Percentiles rank a stretch among this genome's conserved stretches.
Evolutionary conservation across 345 rosid genomes (phyloP).

Genomic region (Populus nigra): DNA sequence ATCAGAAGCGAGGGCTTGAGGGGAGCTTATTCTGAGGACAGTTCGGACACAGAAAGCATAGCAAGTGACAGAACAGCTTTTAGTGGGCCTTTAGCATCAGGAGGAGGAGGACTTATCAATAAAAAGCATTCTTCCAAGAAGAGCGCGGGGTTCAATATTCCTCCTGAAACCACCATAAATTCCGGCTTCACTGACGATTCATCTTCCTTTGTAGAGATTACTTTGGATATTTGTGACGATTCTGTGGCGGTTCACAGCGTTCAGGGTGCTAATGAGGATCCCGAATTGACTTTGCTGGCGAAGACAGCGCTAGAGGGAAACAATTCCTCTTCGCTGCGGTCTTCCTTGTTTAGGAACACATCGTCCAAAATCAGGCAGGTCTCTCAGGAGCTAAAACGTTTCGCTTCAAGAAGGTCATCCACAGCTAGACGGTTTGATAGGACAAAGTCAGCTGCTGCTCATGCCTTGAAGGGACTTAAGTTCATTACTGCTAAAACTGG

Average conservation of each 20-base stretch:
- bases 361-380: slow-evolving; percentile 67
- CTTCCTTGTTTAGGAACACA: slow-evolving; percentile 54
- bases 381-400: slow-evolving; percentile 72
- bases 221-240: slow-evolving; percentile 73
- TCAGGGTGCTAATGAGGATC: slow-evolving; percentile 68
- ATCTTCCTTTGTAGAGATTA: slow-evolving; percentile 70
- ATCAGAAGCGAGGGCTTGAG: slow-evolving; percentile 40
- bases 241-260: slow-evolving; percentile 88
- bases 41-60: slow-evolving; percentile 68
- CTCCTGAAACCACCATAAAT: slow-evolving; percentile 29
- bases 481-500: slow-evolving; percentile 64
- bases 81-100: slow-evolving; percentile 61
- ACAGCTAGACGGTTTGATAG: slow-evolving; percentile 48
- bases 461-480: slow-evolving; percentile 82
- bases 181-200: slow-evolving; percentile 15
- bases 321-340: slow-evolving; percentile 36
- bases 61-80: slow-evolving; percentile 55
- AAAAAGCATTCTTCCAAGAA: slow-evolving; percentile 61
- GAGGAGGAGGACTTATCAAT: slow-evolving; percentile 20
- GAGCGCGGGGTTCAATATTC: slow-evolving; percentile 78
- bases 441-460: slow-evolving; percentile 68
- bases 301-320: slow-evolving; percentile 61
- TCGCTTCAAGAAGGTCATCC: slow-evolving; percentile 49
- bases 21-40: slow-evolving; percentile 49
- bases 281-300: slow-evolving; percentile 63